phyloP scores from a whole-genome alignment of 495 filamentous ascomycete genomes.

The Penicillium chermesinum region DNA sequence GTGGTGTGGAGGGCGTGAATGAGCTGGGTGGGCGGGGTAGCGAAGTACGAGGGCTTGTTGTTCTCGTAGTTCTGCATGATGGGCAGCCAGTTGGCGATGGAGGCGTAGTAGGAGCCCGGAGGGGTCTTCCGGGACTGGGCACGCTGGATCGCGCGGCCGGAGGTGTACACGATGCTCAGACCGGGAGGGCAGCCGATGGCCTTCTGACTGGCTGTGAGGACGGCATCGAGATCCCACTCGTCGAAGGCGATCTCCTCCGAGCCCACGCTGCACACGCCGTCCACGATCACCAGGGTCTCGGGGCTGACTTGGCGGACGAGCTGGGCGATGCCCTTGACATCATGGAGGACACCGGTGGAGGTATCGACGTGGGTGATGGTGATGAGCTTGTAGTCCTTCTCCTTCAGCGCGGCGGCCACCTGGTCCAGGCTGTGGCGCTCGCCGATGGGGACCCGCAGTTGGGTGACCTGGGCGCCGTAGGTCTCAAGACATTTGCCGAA shows the following conservation, averaged over 20 bases:
- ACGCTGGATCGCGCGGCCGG: conserved; percentile 76
- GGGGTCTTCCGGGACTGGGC: conserved; percentile 76
- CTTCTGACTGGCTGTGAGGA: conserved; percentile 93
- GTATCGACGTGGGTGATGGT: conserved; percentile 98
- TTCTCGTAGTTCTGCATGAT: conserved; percentile 99
- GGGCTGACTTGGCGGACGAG: conserved; percentile 82
- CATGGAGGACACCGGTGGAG: conserved; percentile 88
- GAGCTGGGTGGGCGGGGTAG: conserved; percentile 90
- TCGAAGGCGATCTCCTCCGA: conserved; percentile 95
- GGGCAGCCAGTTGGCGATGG: conserved; percentile 94
- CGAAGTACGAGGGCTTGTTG: conserved; percentile 95
- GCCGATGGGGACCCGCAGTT: conserved; percentile 84
- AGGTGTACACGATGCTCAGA: conserved; percentile 86
- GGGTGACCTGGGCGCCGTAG: conserved; percentile 84
- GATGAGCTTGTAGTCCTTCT: conserved; percentile 85
- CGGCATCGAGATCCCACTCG: conserved; percentile 87
- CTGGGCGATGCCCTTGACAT: conserved; percentile 77
- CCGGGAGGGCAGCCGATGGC: conserved; percentile 93
- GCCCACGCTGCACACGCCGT: conserved; percentile 95
- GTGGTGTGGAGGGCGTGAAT: conserved; percentile 92
- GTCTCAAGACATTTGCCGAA: conserved; percentile 87
- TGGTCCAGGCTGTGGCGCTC: conserved; percentile 81
- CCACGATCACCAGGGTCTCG: conserved; percentile 83
- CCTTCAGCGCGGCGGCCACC: conserved; percentile 78
- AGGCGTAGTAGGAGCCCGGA: conserved; percentile 84